phyloP scores from a whole-genome alignment of 2,329 filamentous ascomycete species.

The Colletotrichum brevisporum region DNA sequence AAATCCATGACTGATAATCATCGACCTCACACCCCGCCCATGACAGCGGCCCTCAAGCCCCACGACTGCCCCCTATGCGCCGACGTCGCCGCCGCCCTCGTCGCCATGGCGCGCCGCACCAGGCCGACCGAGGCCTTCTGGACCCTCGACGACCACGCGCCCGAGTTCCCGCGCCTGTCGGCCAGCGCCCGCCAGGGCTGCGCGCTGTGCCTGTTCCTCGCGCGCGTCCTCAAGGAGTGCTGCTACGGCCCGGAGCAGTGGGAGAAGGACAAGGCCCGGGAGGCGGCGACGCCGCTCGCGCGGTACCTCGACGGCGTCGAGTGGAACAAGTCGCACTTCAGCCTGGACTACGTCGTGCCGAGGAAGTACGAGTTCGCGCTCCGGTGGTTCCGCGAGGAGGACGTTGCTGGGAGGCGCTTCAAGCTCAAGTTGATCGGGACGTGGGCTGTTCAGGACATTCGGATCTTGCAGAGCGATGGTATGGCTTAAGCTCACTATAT shows the following conservation, averaged over 20 bases:
- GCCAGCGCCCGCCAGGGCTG: not conserved
- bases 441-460: not conserved
- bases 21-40: not conserved
- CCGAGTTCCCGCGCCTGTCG: not conserved
- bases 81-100: not conserved
- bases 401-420: not conserved
- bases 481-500: not conserved
- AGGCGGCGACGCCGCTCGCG: no score
- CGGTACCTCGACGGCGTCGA: no score
- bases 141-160: not conserved
- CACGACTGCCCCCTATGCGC: not conserved
- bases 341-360: not conserved
- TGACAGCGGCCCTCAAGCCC: not conserved
- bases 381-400: not conserved
- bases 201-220: not conserved
- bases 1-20: no score
- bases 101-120: not conserved
- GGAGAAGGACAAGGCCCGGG: not conserved
- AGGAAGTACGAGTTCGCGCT: not conserved
- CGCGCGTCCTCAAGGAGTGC: not conserved
- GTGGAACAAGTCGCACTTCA: not conserved
- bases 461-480: not conserved
- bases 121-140: not conserved
- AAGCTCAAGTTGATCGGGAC: not conserved
- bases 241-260: not conserved